Evolutionary conservation across 495 filamentous ascomycete species (phyloP).

Genomic region (Penicillium herquei): DNA sequence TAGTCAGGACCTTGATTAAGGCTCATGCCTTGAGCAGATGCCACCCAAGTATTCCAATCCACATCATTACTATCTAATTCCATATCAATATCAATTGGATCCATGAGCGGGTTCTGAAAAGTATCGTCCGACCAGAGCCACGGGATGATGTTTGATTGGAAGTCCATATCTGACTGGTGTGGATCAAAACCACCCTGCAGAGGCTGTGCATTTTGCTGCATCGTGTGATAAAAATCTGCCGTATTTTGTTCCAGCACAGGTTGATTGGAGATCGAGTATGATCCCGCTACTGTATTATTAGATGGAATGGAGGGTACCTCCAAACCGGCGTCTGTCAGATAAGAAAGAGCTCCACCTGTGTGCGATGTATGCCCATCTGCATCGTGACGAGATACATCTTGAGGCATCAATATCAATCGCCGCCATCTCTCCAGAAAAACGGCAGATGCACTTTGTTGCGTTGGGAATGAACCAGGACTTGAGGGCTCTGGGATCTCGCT

Average conservation of each 20-base stretch:
- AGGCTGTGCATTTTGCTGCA: background rate
- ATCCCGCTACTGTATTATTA: background rate
- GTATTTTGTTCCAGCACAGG: background rate
- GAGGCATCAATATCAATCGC: conserved; percentile 19
- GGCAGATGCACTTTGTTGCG: conserved; percentile 17
- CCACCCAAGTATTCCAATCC: conserved; percentile 52
- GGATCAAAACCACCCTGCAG: background rate
- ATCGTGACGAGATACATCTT: background rate
- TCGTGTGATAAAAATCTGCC: background rate
- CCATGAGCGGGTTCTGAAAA: conserved; percentile 17
- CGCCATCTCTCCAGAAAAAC: conserved; percentile 40
- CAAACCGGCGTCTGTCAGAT: background rate
- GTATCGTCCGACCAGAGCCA: conserved; percentile 36
- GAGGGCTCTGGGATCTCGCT: conserved; percentile 25
- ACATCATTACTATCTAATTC: conserved; percentile 37
- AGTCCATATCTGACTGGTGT: background rate
- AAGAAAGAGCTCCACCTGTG: background rate
- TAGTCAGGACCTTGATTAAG: too few relatives aligned
- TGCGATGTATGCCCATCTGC: background rate
- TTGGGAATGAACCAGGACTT: conserved; percentile 31
- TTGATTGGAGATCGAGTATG: background rate
- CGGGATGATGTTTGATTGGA: conserved; percentile 15
- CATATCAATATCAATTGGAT: conserved; percentile 30
- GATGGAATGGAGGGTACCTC: background rate
- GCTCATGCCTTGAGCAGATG: conserved; percentile 35